These are phyloP conservation scores for Sonneratia alba DNA, from an alignment of 345 rosid species.

Conservation along the genomic window DNA sequence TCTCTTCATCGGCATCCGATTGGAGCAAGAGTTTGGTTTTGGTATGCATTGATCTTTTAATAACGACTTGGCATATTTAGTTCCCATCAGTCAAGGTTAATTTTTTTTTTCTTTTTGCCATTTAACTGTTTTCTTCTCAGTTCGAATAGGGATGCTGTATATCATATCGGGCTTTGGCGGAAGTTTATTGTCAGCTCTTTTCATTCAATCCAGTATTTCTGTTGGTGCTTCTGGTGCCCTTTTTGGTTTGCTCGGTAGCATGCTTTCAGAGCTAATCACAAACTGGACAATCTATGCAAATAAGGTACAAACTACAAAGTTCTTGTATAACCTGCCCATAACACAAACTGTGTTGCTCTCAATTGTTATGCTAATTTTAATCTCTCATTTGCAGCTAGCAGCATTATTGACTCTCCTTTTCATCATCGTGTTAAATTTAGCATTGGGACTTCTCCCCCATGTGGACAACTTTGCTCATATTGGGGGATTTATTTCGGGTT, in stretches of 20 bases:
- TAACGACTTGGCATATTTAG: background rate
- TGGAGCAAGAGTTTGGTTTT: conserved; percentile 94
- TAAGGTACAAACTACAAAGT: conserved; percentile 42
- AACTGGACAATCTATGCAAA: conserved; percentile 93
- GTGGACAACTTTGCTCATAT: conserved; percentile 98
- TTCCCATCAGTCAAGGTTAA: background rate
- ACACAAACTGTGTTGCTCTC: conserved; percentile 2
- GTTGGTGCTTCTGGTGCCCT: conserved; percentile 99
- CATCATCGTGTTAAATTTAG: conserved; percentile 62
- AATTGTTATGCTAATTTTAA: conserved; percentile 11
- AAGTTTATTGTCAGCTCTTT: conserved; percentile 75
- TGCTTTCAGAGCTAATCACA: conserved; percentile 89
- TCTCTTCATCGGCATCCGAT: conserved; percentile 79
- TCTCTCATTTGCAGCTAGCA: conserved; percentile 50
- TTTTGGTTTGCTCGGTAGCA: conserved; percentile 89
- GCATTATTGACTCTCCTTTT: conserved; percentile 77
- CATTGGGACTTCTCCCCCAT: conserved; percentile 78
- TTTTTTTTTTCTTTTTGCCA: background rate
- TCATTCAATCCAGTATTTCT: conserved; percentile 67
- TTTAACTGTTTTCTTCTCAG: conserved; percentile 24
- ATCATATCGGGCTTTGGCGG: conserved; percentile 85
- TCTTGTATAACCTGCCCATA: background rate
- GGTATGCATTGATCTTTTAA: conserved; percentile 23
- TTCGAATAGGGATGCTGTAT: conserved; percentile 73
- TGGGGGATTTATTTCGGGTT: conserved; percentile 87